Conservation (phyloP, 805 yeast genomes). For the Candida easanensis region DNA sequence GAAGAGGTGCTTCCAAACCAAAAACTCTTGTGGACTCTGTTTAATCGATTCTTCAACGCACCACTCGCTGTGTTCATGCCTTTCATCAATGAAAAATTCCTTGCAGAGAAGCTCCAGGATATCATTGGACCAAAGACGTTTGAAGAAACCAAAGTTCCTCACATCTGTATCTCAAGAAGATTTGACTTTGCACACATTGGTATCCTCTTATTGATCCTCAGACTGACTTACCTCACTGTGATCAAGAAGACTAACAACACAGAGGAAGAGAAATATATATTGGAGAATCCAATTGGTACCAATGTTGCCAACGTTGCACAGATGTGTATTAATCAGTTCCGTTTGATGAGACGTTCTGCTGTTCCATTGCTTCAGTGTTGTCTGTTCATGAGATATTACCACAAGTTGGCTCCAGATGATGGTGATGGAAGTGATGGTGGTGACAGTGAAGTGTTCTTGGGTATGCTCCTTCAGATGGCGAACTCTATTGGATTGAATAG, state of each 20-base stretch:
- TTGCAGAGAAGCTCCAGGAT: slow-evolving; percentile 17
- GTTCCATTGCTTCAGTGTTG: slow-evolving; percentile 54
- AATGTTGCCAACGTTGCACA: slow-evolving; percentile 48
- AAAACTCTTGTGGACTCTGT: slow-evolving; percentile 22
- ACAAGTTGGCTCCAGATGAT: slow-evolving; percentile 50
- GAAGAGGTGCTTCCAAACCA: slow-evolving; percentile 24
- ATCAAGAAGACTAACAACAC: slow-evolving; percentile 20
- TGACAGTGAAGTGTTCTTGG: slow-evolving; percentile 46
- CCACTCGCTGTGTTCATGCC: slow-evolving; percentile 23
- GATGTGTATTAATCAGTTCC: slow-evolving; percentile 54
- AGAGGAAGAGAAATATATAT: slow-evolving; percentile 33
- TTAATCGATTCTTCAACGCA: slow-evolving; percentile 22
- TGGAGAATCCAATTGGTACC: slow-evolving; percentile 44
- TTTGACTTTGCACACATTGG: slow-evolving; percentile 28
- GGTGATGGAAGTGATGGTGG: slow-evolving; percentile 57
- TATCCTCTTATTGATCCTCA: slow-evolving; percentile 20
- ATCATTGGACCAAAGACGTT: slow-evolving; percentile 13
- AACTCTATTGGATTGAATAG: slow-evolving; percentile 55
- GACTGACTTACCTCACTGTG: slow-evolving; percentile 23
- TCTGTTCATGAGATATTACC: slow-evolving; percentile 48
- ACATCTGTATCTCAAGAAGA: slow-evolving; percentile 18
- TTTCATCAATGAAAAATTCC: slow-evolving; percentile 24
- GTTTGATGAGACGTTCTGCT: slow-evolving; percentile 44
- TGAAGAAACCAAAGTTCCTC: slow-evolving; percentile 5
- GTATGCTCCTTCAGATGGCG: slow-evolving; percentile 54